Evolutionary conservation across 495 filamentous ascomycete species (phyloP).

Genomic region (Podospora pseudocomata): DNA sequence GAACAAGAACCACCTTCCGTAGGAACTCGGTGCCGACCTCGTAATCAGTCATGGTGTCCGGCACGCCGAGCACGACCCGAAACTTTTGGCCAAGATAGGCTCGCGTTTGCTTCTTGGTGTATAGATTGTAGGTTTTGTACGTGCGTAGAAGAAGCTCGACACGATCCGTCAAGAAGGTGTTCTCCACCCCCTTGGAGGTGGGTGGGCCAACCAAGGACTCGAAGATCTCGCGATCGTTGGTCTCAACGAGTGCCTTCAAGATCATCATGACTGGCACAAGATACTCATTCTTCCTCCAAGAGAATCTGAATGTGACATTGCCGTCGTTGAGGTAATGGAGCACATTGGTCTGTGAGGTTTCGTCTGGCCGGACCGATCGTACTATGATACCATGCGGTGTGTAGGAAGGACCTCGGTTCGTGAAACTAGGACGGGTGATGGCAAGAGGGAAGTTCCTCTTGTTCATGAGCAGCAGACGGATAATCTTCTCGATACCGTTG

Average conservation of each 20-base stretch:
- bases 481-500: slow-evolving; percentile 93
- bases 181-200: slow-evolving; percentile 69
- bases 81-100: slow-evolving; percentile 87
- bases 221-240: slow-evolving; percentile 93
- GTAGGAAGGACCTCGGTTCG: slow-evolving; percentile 77
- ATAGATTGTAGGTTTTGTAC: slow-evolving; percentile 82
- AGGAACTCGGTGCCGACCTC: slow-evolving; percentile 88
- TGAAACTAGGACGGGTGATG: slow-evolving; percentile 83
- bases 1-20: slow-evolving; percentile 81
- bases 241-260: slow-evolving; percentile 89
- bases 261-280: slow-evolving; percentile 94
- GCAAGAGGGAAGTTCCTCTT: slow-evolving; percentile 92
- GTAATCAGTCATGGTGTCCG: slow-evolving; percentile 75
- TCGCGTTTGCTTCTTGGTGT: slow-evolving; percentile 72
- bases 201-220: slow-evolving; percentile 76
- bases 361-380: slow-evolving; percentile 86
- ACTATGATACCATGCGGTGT: slow-evolving; percentile 87
- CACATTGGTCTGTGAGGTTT: slow-evolving; percentile 96
- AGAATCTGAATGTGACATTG: slow-evolving; percentile 94
- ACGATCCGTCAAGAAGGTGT: slow-evolving; percentile 91
- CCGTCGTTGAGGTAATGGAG: slow-evolving; percentile 93
- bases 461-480: slow-evolving; percentile 85
- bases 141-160: slow-evolving; percentile 88
- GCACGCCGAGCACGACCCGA: slow-evolving; percentile 74
- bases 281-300: slow-evolving; percentile 96